A percentile compares a stretch with the other conserved stretches of the same genome.
Evolutionary conservation across 208 protist genomes (phyloP).

Genomic region (Angomonas ambiguus): DNA sequence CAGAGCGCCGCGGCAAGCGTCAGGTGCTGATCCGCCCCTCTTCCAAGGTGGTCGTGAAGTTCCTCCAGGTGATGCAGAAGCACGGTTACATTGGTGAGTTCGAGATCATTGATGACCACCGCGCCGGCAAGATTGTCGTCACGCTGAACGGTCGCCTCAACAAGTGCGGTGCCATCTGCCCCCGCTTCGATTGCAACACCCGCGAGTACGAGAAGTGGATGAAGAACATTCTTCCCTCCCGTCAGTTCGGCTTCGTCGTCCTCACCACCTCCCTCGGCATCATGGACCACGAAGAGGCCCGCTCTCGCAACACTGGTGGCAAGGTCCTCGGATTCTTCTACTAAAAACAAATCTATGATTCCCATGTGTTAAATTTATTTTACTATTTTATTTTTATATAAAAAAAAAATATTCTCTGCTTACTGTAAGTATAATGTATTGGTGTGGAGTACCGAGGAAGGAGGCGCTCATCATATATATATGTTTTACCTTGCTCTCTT

Average conservation of each 20-base stretch:
- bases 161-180: constrained; percentile 99
- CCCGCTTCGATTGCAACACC: constrained; percentile 97
- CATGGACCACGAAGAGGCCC: constrained; percentile 99
- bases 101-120: constrained; percentile 99
- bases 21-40: constrained; percentile 99
- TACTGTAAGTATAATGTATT: constrained; percentile 2
- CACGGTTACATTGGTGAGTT: constrained; percentile 99
- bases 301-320: constrained; percentile 98
- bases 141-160: constrained; percentile 99
- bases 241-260: constrained; percentile 99
- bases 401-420: constrained; percentile 5
- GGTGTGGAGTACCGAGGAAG: too few species aligned
- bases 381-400: not conserved
- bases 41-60: constrained; percentile 99
- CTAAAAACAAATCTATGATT: constrained; percentile 5
- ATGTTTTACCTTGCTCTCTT: constrained; percentile 2
- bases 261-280: constrained; percentile 99
- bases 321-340: constrained; percentile 98
- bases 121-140: constrained; percentile 99
- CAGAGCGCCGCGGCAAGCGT: constrained; percentile 99
- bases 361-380: constrained; percentile 11
- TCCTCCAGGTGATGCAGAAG: constrained; percentile 99
- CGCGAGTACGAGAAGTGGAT: constrained; percentile 99
- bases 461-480: too few species aligned
- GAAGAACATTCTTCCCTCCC: constrained; percentile 98